These are phyloP conservation scores for Xerocomus minutiporus DNA, from an alignment of 1,284 basidiomycete genomes.

Conservation along the genomic window DNA sequence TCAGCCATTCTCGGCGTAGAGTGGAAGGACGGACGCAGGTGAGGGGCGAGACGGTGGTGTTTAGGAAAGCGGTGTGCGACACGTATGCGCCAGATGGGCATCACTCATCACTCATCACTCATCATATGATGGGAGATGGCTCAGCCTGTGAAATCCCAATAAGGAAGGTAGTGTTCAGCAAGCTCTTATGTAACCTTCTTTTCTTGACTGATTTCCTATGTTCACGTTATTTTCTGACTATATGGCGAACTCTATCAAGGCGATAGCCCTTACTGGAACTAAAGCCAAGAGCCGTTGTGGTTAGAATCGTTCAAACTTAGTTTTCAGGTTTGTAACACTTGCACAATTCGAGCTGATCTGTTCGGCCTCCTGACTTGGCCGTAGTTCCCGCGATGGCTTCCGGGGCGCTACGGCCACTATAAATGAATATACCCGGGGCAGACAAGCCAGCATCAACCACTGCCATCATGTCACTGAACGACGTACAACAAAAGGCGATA, in stretches of 20 bases:
- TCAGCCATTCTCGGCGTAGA: slow-evolving; percentile 18
- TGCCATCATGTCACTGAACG: slow-evolving; percentile 11
- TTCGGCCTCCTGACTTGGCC: no score
- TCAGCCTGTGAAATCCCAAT: neutral
- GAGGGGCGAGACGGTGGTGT: neutral
- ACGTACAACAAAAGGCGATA: slow-evolving; percentile 5
- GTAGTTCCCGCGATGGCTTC: no score
- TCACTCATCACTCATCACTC: neutral
- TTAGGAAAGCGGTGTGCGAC: neutral
- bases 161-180: neutral
- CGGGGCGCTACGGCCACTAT: no score
- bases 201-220: no score
- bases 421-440: neutral
- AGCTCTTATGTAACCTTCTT: no score
- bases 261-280: no score
- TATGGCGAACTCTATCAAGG: no score
- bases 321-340: no score
- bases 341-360: no score
- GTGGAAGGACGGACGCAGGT: slow-evolving; percentile 7
- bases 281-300: no score
- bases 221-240: no score
- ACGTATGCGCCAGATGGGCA: neutral
- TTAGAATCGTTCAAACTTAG: no score
- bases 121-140: neutral
- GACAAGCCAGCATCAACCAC: neutral